Base-by-base conservation (phyloP, 192 early-diverging fungal genomes). In the Rhizophagus sp. region DNA sequence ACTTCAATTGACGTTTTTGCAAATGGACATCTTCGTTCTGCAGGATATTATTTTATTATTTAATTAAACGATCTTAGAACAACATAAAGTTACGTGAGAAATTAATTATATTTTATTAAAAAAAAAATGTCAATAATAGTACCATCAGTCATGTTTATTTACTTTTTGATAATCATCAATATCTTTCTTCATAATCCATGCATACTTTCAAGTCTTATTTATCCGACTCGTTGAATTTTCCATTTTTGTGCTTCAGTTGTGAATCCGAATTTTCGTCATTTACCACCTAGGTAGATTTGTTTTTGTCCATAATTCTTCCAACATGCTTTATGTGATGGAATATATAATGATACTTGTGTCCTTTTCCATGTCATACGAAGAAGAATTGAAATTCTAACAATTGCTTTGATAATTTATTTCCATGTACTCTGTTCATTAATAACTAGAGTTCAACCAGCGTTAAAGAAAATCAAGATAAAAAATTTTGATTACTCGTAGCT, bases 201-300 rank as follows among this genome's bases (percentile, higher is more conserved):
- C 84, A 93, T 89, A 41, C 85, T 85, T 68, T 94, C 89, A 2
- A 94, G 73, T 4, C 92, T 93, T 52, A 94, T 84, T 39, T 90
- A 74, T 19, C 93, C 93, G 12, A 88, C 88, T 13, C 92, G 81
- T 24, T 83, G 73, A 65, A 94, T 84, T 72, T 94, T 92, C 47
- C 89, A 82, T 69, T 85, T 83, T 52, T 91, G 93, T 15, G 75
- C 82, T 52, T 90, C 90, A 1, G 85, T 88, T 57, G 85, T 80
- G 86, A 94, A 94, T 24, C 93, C 93, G 33, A 94, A 81, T 74
- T 84, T 84, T 71, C 83, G 83, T 91, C 93, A 94, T 79, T 90
- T 90, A 0, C 76, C 78, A 62, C 86, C 85, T n/a, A 7, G 85
- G 74, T 41, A 87, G 78, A 25, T 81, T 79, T 12, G 91, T 85